Evolutionary conservation across 2,329 filamentous ascomycete genomes (phyloP).

Genomic region (Monosporascus cannonballus): DNA sequence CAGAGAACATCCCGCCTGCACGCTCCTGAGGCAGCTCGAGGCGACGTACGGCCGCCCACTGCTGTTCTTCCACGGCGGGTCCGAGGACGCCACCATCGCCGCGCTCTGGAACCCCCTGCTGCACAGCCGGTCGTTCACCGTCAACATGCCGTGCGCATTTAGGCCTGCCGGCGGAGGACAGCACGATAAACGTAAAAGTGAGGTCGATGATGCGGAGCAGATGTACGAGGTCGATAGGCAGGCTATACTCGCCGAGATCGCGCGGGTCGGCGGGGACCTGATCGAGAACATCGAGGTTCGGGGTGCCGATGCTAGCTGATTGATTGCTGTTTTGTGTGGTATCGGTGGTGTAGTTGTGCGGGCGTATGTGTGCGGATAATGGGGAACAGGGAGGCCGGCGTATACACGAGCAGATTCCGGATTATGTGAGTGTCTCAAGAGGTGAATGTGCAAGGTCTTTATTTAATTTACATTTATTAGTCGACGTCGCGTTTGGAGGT

Average conservation of each 20-base stretch:
- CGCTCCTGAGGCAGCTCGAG: constrained; percentile 63
- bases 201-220: constrained; percentile 25
- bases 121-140: constrained; percentile 56
- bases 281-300: constrained; percentile 59
- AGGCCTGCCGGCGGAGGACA: constrained; percentile 37
- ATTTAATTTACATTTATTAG: no score
- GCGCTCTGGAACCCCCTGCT: constrained; percentile 54
- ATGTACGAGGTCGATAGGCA: constrained; percentile 59
- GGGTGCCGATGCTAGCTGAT: not conserved
- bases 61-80: constrained; percentile 71
- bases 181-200: constrained; percentile 15
- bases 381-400: no score
- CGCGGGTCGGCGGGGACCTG: constrained; percentile 59
- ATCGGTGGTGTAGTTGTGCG: no score
- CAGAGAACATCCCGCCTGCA: constrained; percentile 53
- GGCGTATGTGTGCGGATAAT: no score
- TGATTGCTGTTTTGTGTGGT: no score
- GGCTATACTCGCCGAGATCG: constrained; percentile 67
- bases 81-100: constrained; percentile 49
- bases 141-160: constrained; percentile 64
- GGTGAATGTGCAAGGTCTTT: no score
- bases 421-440: no score
- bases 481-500: no score
- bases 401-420: no score
- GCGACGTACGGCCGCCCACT: constrained; percentile 61